Base-by-base conservation (phyloP, 192 early-diverging fungal genomes). In the Backusella mclennaniae region DNA sequence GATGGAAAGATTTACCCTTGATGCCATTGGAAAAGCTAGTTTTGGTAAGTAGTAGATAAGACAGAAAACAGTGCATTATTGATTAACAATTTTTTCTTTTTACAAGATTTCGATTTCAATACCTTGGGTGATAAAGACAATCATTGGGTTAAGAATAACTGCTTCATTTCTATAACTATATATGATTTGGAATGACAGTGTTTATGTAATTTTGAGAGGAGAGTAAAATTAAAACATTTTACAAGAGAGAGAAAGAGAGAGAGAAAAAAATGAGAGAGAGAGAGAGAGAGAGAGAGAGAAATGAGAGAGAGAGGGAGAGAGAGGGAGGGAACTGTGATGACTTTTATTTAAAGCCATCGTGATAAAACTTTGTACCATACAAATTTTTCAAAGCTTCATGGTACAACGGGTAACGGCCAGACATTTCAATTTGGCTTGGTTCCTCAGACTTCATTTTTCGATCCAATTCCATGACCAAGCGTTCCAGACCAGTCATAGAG, bases 21-120 rank as follows among this genome's bases (percentile, higher is more conserved):
- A 79, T 70, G 73, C 67, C 26, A 79, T 79, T 63, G 78, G 78
- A 9, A 52, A 59, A 67, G 73, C 78, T 39, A 73, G 67, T 3
- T 79, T 79, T 74, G 78, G 78, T 29, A 74, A 70, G 17, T 46
- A 53, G 21, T 70, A 73, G 12, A 29, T 74, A 67, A 17, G 17
- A 52, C 2, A 52, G 4, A 52, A 4, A 52, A 35, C 17, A 15
- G 12, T 17, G n/a, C 5, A 52, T 52, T 19, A 52, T n/a, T 52
- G 15, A n/a, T 67, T 1, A 0, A 11, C 2, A 1, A 39, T 11
- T 39, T 39, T 39, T 39, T 39, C 2, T 39, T 39, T 11, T 39
- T 8, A 38, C 9, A 39, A 46, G 75, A 67, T 11, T 76, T 56
- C 26, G 46, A 76, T 12, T 76, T 76, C 9, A 76, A 69, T 46